These are phyloP conservation scores for Aquilaria sinensis DNA, from an alignment of 345 rosid genomes.

Conservation along the genomic window DNA sequence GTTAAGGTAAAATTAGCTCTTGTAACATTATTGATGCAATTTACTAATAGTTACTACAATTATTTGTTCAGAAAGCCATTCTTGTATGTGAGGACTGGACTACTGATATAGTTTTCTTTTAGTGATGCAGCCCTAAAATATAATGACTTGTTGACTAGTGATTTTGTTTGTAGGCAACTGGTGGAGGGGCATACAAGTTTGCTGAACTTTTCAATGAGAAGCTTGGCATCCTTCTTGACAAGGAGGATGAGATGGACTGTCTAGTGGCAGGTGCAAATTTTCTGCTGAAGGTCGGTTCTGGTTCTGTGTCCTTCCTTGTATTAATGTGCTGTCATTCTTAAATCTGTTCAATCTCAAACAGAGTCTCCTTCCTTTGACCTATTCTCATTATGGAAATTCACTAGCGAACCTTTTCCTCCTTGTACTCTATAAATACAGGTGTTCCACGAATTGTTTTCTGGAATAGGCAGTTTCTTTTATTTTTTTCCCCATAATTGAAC, in stretches of 20 bases:
- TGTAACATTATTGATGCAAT: conserved; percentile 5
- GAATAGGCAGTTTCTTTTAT: no score
- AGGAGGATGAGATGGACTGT: conserved; percentile 94
- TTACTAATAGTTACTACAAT: conserved; percentile 11
- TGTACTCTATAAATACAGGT: no score
- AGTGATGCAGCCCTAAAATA: conserved; percentile 1
- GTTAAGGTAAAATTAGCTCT: conserved; percentile 53
- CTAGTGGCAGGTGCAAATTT: conserved; percentile 93
- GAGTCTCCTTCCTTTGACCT: not conserved
- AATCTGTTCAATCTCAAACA: not conserved
- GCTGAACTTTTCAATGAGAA: conserved; percentile 84
- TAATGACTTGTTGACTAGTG: conserved; percentile 12
- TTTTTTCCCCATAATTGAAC: no score
- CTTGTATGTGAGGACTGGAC: not conserved
- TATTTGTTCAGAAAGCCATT: conserved; percentile 4
- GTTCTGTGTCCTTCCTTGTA: conserved; percentile 8
- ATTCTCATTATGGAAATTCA: not conserved
- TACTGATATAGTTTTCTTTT: not conserved
- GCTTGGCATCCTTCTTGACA: conserved; percentile 76
- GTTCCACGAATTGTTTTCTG: no score
- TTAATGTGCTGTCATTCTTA: not conserved
- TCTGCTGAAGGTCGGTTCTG: conserved; percentile 72
- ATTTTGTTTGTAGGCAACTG: conserved; percentile 72
- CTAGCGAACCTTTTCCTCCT: no score
- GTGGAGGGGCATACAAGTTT: conserved; percentile 97